These are phyloP conservation scores for Saturnispora halmiae DNA, from an alignment of 805 yeast genomes.

Conservation along the genomic window DNA sequence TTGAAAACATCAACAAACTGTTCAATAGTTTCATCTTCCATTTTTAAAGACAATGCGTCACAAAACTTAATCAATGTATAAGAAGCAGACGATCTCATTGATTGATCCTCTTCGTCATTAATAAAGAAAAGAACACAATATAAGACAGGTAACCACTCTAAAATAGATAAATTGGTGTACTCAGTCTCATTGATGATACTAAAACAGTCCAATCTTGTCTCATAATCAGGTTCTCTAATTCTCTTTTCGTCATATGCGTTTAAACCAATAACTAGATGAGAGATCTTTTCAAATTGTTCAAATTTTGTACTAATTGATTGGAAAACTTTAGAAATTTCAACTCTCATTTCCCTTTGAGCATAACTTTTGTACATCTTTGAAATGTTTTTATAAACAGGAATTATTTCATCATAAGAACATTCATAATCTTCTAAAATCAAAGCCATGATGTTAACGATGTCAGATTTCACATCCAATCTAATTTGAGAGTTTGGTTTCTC, in stretches of 20 bases:
- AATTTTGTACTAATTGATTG: slow-evolving; percentile 47
- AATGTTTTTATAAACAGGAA: slow-evolving; percentile 24
- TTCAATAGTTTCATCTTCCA: slow-evolving; percentile 23
- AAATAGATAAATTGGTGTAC: slow-evolving; percentile 35
- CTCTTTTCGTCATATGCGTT: slow-evolving; percentile 59
- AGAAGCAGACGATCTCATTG: slow-evolving; percentile 71
- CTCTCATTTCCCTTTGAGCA: slow-evolving; percentile 54
- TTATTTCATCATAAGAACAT: slow-evolving; percentile 43
- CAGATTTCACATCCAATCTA: slow-evolving; percentile 42
- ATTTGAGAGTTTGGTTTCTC: slow-evolving; percentile 48
- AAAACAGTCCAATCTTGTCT: slow-evolving; percentile 60
- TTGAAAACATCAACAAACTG: slow-evolving; percentile 36
- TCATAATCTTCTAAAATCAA: slow-evolving; percentile 45
- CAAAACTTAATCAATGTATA: slow-evolving; percentile 54
- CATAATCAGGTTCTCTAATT: slow-evolving; percentile 72
- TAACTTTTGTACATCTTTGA: slow-evolving; percentile 46
- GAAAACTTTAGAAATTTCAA: slow-evolving; percentile 51
- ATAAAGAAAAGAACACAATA: slow-evolving; percentile 61
- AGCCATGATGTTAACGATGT: slow-evolving; percentile 49
- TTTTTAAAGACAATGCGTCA: slow-evolving; percentile 39
- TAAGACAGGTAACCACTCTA: slow-evolving; percentile 75
- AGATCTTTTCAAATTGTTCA: slow-evolving; percentile 35
- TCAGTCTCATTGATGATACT: slow-evolving; percentile 49
- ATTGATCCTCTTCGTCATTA: slow-evolving; percentile 68
- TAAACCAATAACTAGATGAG: slow-evolving; percentile 48